A percentile compares a stretch with the other conserved stretches of the same genome.
These are phyloP conservation scores for Apophysomyces elegans DNA, from an alignment of 371 early-diverging fungal genomes.

Conservation along the genomic window DNA sequence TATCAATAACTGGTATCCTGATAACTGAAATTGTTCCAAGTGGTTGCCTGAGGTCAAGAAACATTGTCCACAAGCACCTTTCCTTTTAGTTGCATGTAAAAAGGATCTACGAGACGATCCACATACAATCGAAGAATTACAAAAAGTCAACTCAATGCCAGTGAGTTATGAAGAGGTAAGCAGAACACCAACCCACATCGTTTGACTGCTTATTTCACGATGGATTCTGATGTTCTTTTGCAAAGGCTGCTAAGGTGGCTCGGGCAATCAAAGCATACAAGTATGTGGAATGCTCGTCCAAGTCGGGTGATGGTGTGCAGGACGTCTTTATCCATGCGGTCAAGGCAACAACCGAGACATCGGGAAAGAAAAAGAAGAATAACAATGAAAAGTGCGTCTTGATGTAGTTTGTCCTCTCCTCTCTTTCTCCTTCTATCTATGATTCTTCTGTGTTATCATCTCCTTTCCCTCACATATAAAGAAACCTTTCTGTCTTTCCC, in stretches of 20 bases:
- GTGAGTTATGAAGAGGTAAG: constrained; percentile 36
- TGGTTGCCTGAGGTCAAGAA: constrained; percentile 56
- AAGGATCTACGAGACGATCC: constrained; percentile 51
- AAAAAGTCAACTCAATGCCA: constrained; percentile 23
- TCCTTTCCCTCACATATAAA: background rate
- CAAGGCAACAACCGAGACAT: constrained; percentile 13
- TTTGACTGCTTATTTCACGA: background rate
- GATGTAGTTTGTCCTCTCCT: constrained; percentile 24
- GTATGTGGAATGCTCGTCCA: constrained; percentile 24
- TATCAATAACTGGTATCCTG: background rate
- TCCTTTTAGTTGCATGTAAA: constrained; percentile 56
- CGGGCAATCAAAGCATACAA: constrained; percentile 15
- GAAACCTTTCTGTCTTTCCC: background rate
- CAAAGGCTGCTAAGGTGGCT: constrained; percentile 14
- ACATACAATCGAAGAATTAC: constrained; percentile 27
- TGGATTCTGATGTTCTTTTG: background rate
- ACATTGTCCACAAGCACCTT: constrained; percentile 44
- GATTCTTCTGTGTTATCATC: background rate
- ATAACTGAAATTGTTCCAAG: constrained; percentile 17
- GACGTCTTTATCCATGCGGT: constrained; percentile 21
- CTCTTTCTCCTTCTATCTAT: background rate
- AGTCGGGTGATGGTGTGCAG: constrained; percentile 16
- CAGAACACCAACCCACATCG: background rate
- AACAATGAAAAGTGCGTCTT: constrained; percentile 28
- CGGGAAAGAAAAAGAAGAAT: constrained; percentile 14